Base-by-base conservation (phyloP, 2,329 filamentous ascomycete genomes). In the Bipolaris oryzae region DNA sequence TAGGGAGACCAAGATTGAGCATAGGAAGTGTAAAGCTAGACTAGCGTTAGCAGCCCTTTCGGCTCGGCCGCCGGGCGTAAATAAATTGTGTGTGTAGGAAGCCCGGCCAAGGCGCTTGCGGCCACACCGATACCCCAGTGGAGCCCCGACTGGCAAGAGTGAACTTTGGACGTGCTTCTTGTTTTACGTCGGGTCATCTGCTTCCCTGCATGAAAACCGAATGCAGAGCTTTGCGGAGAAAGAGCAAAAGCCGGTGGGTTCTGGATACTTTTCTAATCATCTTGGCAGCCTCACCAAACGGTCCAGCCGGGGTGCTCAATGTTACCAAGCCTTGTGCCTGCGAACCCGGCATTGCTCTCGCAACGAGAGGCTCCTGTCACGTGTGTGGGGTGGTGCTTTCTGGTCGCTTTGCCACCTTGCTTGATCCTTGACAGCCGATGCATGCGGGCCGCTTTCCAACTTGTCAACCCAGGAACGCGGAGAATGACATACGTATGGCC, bases 321-420 rank as follows among this genome's bases (percentile, higher is more conserved):
- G 61, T 67, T 44, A 89, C 93, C 3, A 94, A 95, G 91, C 77
- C 94, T 35, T 18, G 90, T 91, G 0, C 91, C 0, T 95, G 95
- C 74, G 91, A 91, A 0, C 90, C 88, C 2, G 91, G 84, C 0
- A 74, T 95, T 38, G 80, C 89, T 0, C 85, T 95, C 53, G 94
- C 92, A 89, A 95, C 95, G 91, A 90, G 95, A 70, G 89, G 96
- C 2, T 94, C 95, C 70, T 92, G 89, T 0, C 91, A 90, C 95
- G 0, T 91, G 90, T 0, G 88, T 87, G 31, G 90, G 90, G 0
- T 95, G 15, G 28, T 91, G 75, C 91, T 89, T 0, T 90, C 90
- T 0, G 81, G 89, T 67, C 91, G 95, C 28, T 16, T 89, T 46
- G 43, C 20, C 31, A 46, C 18, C 13, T 35, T 91, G 0, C 95